Base-by-base conservation (phyloP, 371 early-diverging fungal genomes). In the Mucor mucedo region DNA sequence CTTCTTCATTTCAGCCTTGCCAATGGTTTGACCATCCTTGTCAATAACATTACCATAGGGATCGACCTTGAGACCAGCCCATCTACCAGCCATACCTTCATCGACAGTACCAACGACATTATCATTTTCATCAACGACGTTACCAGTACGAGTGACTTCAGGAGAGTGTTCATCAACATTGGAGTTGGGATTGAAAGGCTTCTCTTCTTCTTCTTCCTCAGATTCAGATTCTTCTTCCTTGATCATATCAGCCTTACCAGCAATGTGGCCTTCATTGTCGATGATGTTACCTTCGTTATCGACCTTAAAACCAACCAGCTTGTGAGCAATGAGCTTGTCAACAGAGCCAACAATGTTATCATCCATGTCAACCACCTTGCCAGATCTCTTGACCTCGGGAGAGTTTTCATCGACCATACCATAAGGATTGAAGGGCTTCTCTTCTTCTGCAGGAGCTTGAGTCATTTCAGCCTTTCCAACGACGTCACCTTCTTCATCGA, bases 1-100 rank as follows among this genome's bases (percentile, higher is more conserved):
- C 11, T 49, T 47, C 11, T 53, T 32, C 60, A 72, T 62, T 38
- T 72, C 60, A 11, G 69, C 73, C 32, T 66, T 69, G 13, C 69
- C 73, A 39, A 72, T 58, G 16, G 48, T 66, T n/a, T 72, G 58
- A 6, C 73, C 73, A 39, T 72, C 64, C 0, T 57, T 38, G 27
- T 69, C 52, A 9, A 72, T 60, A 7, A 72, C 60, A 16, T 72
- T 69, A 28, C 73, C 70, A 30, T 72, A 69, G 16, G 62, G 42
- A 41, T 72, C 69, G 0, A 69, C 66, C 28, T 52, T 55, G 58
- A 56, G 60, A 5, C 66, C 70, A 27, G 58, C 69, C 13, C 56
- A 52, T n/a, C 66, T 63, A 38, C 48, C 56, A 28, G 69, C 66
- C 38, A 27, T 33, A 13, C 63, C 55, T 28, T 63, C 58, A 21